A percentile compares a stretch with the other conserved stretches of the same genome.
Conservation (phyloP, 495 filamentous ascomycete genomes). For the Trichoderma gamsii region DNA sequence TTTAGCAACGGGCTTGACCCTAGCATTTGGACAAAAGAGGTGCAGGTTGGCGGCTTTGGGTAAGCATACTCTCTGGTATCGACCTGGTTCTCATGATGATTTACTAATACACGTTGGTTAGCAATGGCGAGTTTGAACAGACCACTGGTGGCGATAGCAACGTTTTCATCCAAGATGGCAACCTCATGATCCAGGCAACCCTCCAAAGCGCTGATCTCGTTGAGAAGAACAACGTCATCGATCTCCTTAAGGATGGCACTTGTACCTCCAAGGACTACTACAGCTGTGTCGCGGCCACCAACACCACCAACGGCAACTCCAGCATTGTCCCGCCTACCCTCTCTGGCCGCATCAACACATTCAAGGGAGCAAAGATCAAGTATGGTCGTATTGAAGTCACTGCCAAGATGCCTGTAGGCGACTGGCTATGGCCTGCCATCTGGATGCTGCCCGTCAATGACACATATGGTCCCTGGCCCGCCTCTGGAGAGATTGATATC, state of each 20-base stretch:
- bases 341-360: conserved; percentile 72
- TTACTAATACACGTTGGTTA: conserved; percentile 25
- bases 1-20: conserved; percentile 57
- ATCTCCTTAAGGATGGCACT: conserved; percentile 56
- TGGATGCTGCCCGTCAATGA: conserved; percentile 79
- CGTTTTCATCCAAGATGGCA: conserved; percentile 60
- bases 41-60: conserved; percentile 79
- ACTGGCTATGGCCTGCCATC: conserved; percentile 89
- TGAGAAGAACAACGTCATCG: conserved; percentile 54
- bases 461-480: conserved; percentile 71
- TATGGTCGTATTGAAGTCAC: conserved; percentile 78
- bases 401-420: conserved; percentile 66
- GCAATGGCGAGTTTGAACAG: conserved; percentile 75
- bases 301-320: conserved; percentile 60
- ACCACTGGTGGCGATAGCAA: conserved; percentile 68
- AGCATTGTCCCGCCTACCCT: conserved; percentile 72
- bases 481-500: conserved; percentile 83
- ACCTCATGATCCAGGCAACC: conserved; percentile 69
- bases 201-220: conserved; percentile 62
- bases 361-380: conserved; percentile 60
- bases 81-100: background rate
- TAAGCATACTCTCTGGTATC: conserved; percentile 34
- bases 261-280: conserved; percentile 53
- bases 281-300: conserved; percentile 57
- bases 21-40: conserved; percentile 68